Conservation (phyloP, 345 rosid genomes). For the Stellera chamaejasme region DNA sequence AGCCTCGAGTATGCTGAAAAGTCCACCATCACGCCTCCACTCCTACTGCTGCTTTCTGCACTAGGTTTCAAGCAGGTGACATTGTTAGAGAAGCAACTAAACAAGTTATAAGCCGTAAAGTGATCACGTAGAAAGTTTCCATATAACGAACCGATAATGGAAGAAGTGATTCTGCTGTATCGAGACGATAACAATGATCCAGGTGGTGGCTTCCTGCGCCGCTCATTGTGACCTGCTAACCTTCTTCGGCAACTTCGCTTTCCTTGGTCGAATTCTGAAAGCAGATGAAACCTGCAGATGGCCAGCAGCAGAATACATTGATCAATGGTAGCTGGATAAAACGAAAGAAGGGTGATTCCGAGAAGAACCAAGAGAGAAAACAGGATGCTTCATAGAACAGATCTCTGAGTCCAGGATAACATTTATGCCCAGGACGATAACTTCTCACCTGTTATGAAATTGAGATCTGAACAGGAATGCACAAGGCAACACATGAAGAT, state of each 20-base stretch:
- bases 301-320: constrained; percentile 3
- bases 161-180: constrained; percentile 41
- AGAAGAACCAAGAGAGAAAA: too few relatives aligned
- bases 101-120: background rate
- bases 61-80: background rate
- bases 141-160: constrained; percentile 40
- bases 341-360: too few relatives aligned
- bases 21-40: constrained; percentile 51
- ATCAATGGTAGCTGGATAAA: too few relatives aligned
- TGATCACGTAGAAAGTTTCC: background rate
- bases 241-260: constrained; percentile 95
- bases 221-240: constrained; percentile 92
- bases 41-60: constrained; percentile 41
- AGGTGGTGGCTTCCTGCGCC: constrained; percentile 84
- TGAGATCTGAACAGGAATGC: too few relatives aligned
- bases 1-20: constrained; percentile 27
- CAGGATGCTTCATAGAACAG: too few relatives aligned
- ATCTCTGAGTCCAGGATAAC: too few relatives aligned
- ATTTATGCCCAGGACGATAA: too few relatives aligned
- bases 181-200: constrained; percentile 55
- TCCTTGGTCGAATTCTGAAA: constrained; percentile 88
- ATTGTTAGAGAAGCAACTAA: too few relatives aligned
- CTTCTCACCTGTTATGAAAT: too few relatives aligned
- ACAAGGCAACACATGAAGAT: too few relatives aligned
- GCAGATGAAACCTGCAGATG: constrained; percentile 77